Conservation (phyloP, 2,329 filamentous ascomycete genomes). For the Chrysoporthe deuterocubensis region DNA sequence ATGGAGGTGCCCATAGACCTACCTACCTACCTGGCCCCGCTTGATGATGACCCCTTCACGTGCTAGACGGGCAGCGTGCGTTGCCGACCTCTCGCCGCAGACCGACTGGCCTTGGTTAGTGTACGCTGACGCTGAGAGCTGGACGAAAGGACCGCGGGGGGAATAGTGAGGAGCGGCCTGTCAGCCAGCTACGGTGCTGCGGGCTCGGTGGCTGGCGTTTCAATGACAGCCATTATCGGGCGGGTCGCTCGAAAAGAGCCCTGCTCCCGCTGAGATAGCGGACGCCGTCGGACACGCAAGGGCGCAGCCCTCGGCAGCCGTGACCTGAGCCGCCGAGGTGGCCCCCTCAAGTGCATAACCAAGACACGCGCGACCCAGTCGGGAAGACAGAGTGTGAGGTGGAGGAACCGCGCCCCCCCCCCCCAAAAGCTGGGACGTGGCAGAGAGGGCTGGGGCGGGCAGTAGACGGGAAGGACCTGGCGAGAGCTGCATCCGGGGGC, state of each 20-base stretch:
- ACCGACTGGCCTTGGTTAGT: not conserved
- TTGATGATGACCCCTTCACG: not conserved
- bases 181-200: not conserved
- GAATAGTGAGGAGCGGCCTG: not conserved
- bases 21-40: not conserved
- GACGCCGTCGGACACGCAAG: not conserved
- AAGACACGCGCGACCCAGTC: not conserved
- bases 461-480: not conserved
- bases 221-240: not conserved
- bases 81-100: not conserved
- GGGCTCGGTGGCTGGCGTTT: not conserved
- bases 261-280: not conserved
- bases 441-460: not conserved
- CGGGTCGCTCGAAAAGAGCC: not conserved
- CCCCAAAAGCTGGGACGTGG: not conserved
- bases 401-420: no score
- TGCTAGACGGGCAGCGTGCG: not conserved
- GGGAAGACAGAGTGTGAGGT: not conserved
- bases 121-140: not conserved
- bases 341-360: not conserved
- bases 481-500: not conserved
- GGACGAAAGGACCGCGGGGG: not conserved
- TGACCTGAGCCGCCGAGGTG: not conserved
- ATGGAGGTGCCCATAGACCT: not conserved
- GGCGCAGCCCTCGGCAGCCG: not conserved